A percentile compares a stretch with the other conserved stretches of the same genome.
These are phyloP conservation scores for Smittium mucronatum DNA, from an alignment of 371 early-diverging fungal genomes.

Conservation along the genomic window DNA sequence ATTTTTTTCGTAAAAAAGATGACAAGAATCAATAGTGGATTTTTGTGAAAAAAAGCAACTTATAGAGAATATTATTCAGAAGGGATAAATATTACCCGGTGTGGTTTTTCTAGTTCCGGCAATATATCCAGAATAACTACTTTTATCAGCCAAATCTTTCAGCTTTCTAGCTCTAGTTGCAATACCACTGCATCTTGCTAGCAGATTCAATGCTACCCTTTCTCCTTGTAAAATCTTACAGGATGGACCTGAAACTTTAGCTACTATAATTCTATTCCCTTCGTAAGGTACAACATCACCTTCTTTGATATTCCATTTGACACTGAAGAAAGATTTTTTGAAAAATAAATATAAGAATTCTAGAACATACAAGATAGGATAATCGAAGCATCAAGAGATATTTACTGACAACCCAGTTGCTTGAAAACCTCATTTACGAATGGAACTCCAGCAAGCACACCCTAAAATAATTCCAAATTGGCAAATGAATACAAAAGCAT, in stretches of 20 bases:
- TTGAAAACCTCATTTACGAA: conserved; percentile 90
- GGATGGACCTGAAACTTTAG: conserved; percentile 71
- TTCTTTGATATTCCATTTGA: conserved; percentile 72
- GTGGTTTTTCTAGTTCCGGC: conserved; percentile 98
- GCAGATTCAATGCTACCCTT: conserved; percentile 84
- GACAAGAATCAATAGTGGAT: too few species aligned
- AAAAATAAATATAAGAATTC: too few species aligned
- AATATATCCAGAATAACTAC: conserved; percentile 72
- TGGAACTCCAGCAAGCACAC: conserved; percentile 87
- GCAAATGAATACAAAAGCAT: not conserved
- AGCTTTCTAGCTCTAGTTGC: conserved; percentile 71
- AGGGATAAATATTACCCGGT: conserved; percentile 60
- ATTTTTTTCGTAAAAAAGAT: too few species aligned
- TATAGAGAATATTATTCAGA: too few species aligned
- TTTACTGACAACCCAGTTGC: conserved; percentile 73
- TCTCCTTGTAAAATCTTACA: conserved; percentile 84
- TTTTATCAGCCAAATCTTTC: conserved; percentile 46
- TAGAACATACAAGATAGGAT: too few species aligned
- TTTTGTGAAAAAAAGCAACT: too few species aligned
- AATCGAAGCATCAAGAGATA: too few species aligned
- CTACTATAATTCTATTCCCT: conserved; percentile 51
- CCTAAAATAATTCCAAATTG: conserved; percentile 25
- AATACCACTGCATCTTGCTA: conserved; percentile 88
- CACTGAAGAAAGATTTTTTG: too few species aligned
- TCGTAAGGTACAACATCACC: conserved; percentile 58